These are phyloP conservation scores for Leccinum imitatum DNA, from an alignment of 768 basidiomycete genomes.

Conservation along the genomic window DNA sequence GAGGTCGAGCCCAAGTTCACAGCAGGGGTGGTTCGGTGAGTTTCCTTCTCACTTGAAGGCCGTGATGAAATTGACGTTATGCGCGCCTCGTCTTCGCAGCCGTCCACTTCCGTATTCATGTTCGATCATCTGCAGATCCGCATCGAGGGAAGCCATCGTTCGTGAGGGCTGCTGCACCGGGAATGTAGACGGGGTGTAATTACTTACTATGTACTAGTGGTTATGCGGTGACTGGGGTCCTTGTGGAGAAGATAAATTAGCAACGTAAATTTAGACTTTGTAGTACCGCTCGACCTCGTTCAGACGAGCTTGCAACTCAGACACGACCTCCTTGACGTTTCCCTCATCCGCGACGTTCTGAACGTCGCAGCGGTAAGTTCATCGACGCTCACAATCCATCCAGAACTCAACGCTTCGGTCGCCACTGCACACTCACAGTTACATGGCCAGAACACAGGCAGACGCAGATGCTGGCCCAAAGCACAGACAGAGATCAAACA, in stretches of 20 bases:
- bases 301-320: constrained; percentile 3
- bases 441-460: constrained; percentile 32
- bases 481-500: constrained; percentile 42
- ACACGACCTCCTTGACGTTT: constrained; percentile 19
- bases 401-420: constrained; percentile 5
- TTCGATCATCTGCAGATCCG: constrained; percentile 30
- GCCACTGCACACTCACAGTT: constrained; percentile 14
- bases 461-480: constrained; percentile 34
- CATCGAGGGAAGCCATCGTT: constrained; percentile 21
- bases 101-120: constrained; percentile 32
- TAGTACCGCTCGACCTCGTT: background rate
- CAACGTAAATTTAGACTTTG: constrained; percentile 21
- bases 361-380: constrained; percentile 9
- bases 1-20: constrained; percentile 31
- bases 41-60: constrained; percentile 7
- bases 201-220: background rate
- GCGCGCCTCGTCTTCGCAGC: constrained; percentile 19
- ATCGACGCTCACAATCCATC: background rate
- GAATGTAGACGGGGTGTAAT: background rate
- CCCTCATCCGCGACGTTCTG: constrained; percentile 11
- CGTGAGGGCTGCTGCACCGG: constrained; percentile 8
- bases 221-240: constrained; percentile 26
- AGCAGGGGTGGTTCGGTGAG: constrained; percentile 34
- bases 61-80: constrained; percentile 12
- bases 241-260: constrained; percentile 16